Evolutionary conservation across 1,139 yeast genomes (phyloP), one percentile per base, ranked within the genome.

Genomic region (Suhomyces taliae): DNA sequence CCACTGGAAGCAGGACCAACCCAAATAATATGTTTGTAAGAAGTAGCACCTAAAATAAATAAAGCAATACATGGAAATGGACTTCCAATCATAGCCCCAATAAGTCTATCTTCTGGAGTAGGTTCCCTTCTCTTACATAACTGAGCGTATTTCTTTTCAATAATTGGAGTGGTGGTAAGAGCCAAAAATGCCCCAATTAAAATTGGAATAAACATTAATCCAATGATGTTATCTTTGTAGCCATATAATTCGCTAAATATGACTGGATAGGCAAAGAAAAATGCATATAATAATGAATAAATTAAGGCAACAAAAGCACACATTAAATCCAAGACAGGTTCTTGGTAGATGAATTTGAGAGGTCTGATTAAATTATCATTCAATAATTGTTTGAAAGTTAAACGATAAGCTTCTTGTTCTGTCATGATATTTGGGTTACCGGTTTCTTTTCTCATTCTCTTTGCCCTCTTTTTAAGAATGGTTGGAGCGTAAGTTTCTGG

Each of bases 401-500:
- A 65, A 44, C 93, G 91, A 48, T 79, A 79, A 12, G 90, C 89
- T 67, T 90, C 97, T 66, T 87, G 95, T 70, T 90, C 97, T 27
- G 97, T 90, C 91, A 88, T 87, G 55, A 90, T 89, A 62, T 85
- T 84, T 14, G 72, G 71, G 62, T 89, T 85, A 44, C 95, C 95
- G 8, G 95, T 86, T 67, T 87, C 87, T 61, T 82, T 79, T 74
- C 97, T 80, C 60, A 89, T 63, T 55, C 65, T 77, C 56, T 70
- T 69, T 37, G 97, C 97, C 62, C 90, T 79, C 40, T 66, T 75
- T 64, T 87, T 89, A 57, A 90, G 74, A 48, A 90, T 88, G 7
- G 85, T 90, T 5, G 97, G 97, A 2, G 96, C 91, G 66, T 87
- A 90, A 27, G 97, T 90, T 71, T 90, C 97, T 8, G 96, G 97